Percentiles rank a stretch among this genome's conserved stretches.
Conservation (phyloP, 2,329 filamentous ascomycete genomes). For the Ophiocordyceps polyrhachis-furcata region DNA sequence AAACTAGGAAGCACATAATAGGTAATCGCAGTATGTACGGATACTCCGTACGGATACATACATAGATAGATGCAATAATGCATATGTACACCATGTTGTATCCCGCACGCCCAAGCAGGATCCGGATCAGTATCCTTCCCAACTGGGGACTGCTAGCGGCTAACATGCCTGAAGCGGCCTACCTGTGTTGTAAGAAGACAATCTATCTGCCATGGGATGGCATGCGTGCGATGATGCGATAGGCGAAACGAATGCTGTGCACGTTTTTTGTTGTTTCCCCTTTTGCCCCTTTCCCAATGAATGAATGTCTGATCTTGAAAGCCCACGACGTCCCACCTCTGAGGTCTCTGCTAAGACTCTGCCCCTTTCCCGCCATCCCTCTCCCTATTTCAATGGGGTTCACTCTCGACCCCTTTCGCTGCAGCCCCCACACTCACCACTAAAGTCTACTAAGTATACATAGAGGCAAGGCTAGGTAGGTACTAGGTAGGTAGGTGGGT, state of each 20-base stretch:
- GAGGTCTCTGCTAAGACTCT: no score
- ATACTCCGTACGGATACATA: no score
- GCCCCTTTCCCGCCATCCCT: not conserved
- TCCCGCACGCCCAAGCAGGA: no score
- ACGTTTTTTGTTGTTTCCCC: not conserved
- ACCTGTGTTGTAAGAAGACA: not conserved
- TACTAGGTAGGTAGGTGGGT: no score
- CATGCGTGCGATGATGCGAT: not conserved
- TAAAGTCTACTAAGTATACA: no score
- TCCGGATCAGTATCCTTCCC: no score
- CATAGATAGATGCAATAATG: no score
- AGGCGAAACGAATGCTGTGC: not conserved
- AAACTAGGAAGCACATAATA: no score
- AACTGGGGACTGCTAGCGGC: not conserved
- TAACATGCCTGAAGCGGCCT: not conserved
- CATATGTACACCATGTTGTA: no score
- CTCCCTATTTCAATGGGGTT: not conserved
- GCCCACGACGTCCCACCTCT: not conserved
- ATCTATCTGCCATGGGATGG: not conserved
- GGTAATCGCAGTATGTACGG: no score
- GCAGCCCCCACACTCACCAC: not conserved
- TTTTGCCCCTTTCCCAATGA: not conserved
- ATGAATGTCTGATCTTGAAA: not conserved
- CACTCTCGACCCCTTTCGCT: not conserved
- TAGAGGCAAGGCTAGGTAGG: no score